A percentile compares a stretch with the other conserved stretches of the same genome.
Evolutionary conservation across 768 basidiomycete genomes (phyloP).

Genomic region (Pilatotrama ljubarskyi): DNA sequence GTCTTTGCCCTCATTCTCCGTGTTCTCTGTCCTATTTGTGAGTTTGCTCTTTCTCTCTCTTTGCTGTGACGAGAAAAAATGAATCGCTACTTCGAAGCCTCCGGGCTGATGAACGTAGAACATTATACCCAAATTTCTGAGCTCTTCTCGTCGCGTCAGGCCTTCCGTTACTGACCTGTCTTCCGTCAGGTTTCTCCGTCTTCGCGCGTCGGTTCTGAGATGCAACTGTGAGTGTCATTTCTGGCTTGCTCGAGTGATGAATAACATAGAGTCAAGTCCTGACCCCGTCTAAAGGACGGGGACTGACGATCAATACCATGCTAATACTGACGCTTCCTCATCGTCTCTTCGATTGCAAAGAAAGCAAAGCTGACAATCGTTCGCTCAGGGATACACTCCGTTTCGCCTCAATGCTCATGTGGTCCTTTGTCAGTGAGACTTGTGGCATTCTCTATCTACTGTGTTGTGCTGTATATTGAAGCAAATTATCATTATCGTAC

Average conservation of each 20-base stretch:
- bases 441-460: neutral
- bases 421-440: neutral
- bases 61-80: slow-evolving; percentile 59
- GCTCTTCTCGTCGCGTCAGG: slow-evolving; percentile 32
- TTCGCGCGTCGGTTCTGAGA: neutral
- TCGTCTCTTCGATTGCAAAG: slow-evolving; percentile 25
- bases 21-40: slow-evolving; percentile 22
- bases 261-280: slow-evolving; percentile 90
- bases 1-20: neutral
- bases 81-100: slow-evolving; percentile 91
- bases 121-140: slow-evolving; percentile 95
- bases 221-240: slow-evolving; percentile 37
- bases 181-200: neutral
- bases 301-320: slow-evolving; percentile 79
- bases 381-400: too few relatives aligned
- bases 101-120: slow-evolving; percentile 60
- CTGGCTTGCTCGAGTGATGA: slow-evolving; percentile 50
- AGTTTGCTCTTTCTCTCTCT: slow-evolving; percentile 18
- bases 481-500: too few relatives aligned
- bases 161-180: slow-evolving; percentile 17
- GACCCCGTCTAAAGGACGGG: slow-evolving; percentile 72
- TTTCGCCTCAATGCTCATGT: too few relatives aligned
- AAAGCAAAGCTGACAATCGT: slow-evolving; percentile 3
- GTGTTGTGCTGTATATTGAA: neutral
- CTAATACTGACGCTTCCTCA: slow-evolving; percentile 69